These are phyloP conservation scores for Globisporangium carolinianum DNA, from an alignment of 352 stramenopile species.

Conservation along the genomic window DNA sequence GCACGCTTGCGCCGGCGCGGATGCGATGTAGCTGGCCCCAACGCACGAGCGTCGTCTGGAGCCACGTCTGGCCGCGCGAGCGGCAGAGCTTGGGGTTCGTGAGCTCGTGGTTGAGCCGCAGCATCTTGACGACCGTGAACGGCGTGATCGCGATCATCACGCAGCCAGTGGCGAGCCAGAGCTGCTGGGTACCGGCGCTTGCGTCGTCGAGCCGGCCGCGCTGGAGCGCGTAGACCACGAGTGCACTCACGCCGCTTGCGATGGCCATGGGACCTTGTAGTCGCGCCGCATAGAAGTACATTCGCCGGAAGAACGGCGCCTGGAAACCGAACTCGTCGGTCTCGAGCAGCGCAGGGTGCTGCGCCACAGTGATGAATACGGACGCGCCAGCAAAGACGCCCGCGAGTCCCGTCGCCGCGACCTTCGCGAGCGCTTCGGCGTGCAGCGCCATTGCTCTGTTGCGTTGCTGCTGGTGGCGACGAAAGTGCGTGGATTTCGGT, in stretches of 20 bases:
- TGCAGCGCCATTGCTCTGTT: conserved; percentile 20
- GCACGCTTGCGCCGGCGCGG: conserved; percentile 21
- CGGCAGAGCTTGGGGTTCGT: conserved; percentile 17
- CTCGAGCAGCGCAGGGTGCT: conserved; percentile 66
- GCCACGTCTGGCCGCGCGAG: conserved; percentile 16
- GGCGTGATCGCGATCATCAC: conserved; percentile 29
- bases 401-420: conserved; percentile 47
- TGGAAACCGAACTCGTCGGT: conserved; percentile 48
- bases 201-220: conserved; percentile 17
- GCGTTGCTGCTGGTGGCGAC: no score
- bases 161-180: conserved; percentile 44
- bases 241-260: conserved; percentile 39
- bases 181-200: conserved; percentile 16
- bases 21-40: conserved; percentile 33
- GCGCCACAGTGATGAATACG: conserved; percentile 63
- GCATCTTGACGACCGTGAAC: conserved; percentile 34
- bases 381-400: conserved; percentile 65
- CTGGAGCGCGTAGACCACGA: conserved; percentile 42
- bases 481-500: no score
- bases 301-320: conserved; percentile 65
- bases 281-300: conserved; percentile 70
- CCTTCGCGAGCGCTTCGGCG: conserved; percentile 54
- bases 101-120: conserved; percentile 23
- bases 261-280: conserved; percentile 56
- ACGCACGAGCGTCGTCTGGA: conserved; percentile 20